Conservation (phyloP, 176 grass and related monocot species). For the sorghum (Sorghum bicolor) region DNA sequence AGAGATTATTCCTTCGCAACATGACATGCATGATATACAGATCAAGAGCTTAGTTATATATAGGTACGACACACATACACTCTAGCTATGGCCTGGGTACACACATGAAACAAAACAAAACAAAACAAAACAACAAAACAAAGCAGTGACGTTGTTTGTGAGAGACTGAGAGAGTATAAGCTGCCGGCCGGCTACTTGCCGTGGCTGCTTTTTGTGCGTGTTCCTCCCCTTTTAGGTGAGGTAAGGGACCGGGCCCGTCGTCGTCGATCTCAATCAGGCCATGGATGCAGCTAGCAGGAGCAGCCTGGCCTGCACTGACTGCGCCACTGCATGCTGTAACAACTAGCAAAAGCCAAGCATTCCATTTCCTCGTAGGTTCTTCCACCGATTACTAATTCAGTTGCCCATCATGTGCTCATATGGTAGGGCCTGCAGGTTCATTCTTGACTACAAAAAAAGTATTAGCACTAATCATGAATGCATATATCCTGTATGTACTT, state of each 20-base stretch:
- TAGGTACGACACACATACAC: not conserved
- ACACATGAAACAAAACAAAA: constrained; percentile 7
- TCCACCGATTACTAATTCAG: constrained; percentile 6
- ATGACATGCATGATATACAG: not conserved
- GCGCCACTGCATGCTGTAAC: not conserved
- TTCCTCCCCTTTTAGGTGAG: constrained; percentile 22
- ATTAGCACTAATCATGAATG: not conserved
- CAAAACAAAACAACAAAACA: constrained; percentile 37
- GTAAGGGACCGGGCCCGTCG: not conserved
- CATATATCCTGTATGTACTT: not conserved
- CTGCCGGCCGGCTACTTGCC: not conserved
- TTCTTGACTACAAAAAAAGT: no score
- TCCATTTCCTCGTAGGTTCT: constrained; percentile 44
- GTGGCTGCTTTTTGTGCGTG: constrained; percentile 27
- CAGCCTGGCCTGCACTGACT: constrained; percentile 9
- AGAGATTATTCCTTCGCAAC: not conserved
- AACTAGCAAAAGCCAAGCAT: constrained; percentile 34
- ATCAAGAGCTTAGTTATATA: not conserved
- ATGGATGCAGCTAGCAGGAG: not conserved
- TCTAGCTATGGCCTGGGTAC: not conserved
- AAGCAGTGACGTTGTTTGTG: not conserved
- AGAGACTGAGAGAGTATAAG: not conserved
- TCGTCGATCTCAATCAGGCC: not conserved
- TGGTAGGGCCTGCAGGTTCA: constrained; percentile 3
- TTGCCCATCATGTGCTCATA: constrained; percentile 33